Evolutionary conservation across 805 yeast species (phyloP), one percentile per base, ranked within the genome.

Genomic region (Hanseniaspora occidentalis): DNA sequence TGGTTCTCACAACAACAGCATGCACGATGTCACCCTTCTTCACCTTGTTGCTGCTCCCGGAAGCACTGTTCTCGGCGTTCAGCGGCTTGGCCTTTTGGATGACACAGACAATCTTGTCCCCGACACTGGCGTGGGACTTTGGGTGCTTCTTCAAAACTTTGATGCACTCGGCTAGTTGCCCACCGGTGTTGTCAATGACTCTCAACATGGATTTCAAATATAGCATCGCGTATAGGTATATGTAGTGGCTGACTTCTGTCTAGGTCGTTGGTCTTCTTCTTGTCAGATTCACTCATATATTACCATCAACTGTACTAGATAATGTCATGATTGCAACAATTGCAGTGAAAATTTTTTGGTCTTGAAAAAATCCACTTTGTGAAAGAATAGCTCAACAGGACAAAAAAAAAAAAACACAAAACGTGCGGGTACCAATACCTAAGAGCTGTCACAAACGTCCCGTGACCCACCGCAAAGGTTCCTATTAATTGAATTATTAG

Each of bases 171-270:
- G 82, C 97, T 45, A 86, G 63, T 59, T 82, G 84, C 3, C 96
- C 98, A 22, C 97, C 95, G 18, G 95, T 81, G 70, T 89, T 89
- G 64, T 89, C 98, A 46, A 89, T 84, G 48, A 88, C 95, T 59
- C 82, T 88, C 41, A 86, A 65, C 61, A 92, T 67, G 13, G 95
- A 70, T 66, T 89, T 89, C 54, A 89, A 73, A 64, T 84, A 85
- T 40, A 89, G 76, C 98, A 89, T 89, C 23, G 36, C 60, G 23
- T 16, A 31, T 17, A 14, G 22, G 9, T 20, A n/a, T 11, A 4
- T 19, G 13, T 35, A 4, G 25, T 16, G 13, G 11, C 9, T 8
- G 27, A 17, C 14, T 2, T 13, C 7, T 16, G 16, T 14, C 19
- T 18, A 10, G 21, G 10, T 16, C 6, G 20, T 16, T 18, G 20